Evolutionary conservation across 2,329 filamentous ascomycete genomes (phyloP), one percentile per base, ranked within the genome.

Genomic region (Microcyclosporella mali): DNA sequence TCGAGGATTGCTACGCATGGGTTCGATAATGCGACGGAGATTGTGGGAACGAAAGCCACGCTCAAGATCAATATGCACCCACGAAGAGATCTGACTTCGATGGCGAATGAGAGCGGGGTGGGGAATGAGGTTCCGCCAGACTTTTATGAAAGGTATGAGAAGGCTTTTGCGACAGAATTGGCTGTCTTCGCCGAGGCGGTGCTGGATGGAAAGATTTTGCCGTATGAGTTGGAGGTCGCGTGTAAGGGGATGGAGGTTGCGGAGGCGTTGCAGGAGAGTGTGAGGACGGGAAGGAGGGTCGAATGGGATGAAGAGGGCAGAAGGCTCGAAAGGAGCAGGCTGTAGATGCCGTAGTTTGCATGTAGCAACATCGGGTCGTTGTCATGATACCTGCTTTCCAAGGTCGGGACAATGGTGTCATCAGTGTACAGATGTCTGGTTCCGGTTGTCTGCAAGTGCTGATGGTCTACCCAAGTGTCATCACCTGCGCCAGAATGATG

Each of bases 231-330:
- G 30, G 58, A 62, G n/a, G 57, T 57, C 31, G 64, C 57, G 15
- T 56, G 66, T n/a, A 63, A 58, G 49, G 62, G 62, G 9, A 61
- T 67, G 38, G 56, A 64, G 47, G 67, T 70, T 46, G 65, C 62
- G 1, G 55, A 60, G 40, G 77, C 75, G 4, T 59, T 82, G 47
- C 77, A 81, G 58, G 74, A 81, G 56, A 68, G 70, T 11, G 60
- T 81, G 60, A 69, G 74, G 37, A 70, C 66, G 0, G 75, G 72
- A 6, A 66, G 71, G 58, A 78, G 77, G 64, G 75, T 81, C 25
- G 69, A 66, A 39, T 66, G 64, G 40, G 59, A 66, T 40, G 48
- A 60, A 41, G 29, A 45, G 16, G 52, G 52, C 31, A 47, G 48
- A 25, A 46, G 46, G 25, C 37, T 32, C 4, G 37, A 19, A 11